phyloP scores from a whole-genome alignment of 2,329 filamentous ascomycete genomes.

The Leptographium lundbergii region DNA sequence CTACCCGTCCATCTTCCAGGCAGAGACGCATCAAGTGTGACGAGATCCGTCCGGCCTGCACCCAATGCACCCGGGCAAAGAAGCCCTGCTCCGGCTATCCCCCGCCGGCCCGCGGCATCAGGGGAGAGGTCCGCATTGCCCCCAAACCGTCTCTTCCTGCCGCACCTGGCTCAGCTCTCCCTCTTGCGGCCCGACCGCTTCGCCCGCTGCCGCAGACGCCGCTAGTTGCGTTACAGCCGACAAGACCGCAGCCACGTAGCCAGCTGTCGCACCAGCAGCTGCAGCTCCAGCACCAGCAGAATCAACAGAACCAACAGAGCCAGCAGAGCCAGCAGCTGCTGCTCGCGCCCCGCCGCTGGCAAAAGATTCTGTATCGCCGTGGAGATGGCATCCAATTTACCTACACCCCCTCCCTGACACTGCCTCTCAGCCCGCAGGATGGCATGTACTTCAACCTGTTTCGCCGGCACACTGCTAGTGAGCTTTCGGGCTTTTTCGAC shows the following conservation, averaged over 20 bases:
- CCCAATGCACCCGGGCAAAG: conserved; percentile 45
- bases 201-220: not conserved
- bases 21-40: conserved; percentile 54
- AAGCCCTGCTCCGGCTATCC: conserved; percentile 50
- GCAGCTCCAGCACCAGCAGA: no score
- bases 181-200: conserved; percentile 13
- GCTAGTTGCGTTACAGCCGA: not conserved
- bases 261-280: no score
- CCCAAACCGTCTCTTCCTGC: conserved; percentile 23
- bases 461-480: conserved; percentile 44
- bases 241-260: no score
- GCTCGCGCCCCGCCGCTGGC: no score
- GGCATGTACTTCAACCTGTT: conserved; percentile 51
- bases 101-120: conserved; percentile 36
- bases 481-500: conserved; percentile 56
- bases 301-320: no score
- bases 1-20: conserved; percentile 21
- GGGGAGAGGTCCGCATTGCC: conserved; percentile 36
- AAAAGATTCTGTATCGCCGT: no score
- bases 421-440: conserved; percentile 39
- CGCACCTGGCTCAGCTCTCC: not conserved
- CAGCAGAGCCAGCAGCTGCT: no score
- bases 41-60: conserved; percentile 47
- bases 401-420: conserved; percentile 22
- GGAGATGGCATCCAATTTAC: conserved; percentile 13